Conservation (phyloP, 2,329 filamentous ascomycete genomes). For the Neonectria hederae region DNA sequence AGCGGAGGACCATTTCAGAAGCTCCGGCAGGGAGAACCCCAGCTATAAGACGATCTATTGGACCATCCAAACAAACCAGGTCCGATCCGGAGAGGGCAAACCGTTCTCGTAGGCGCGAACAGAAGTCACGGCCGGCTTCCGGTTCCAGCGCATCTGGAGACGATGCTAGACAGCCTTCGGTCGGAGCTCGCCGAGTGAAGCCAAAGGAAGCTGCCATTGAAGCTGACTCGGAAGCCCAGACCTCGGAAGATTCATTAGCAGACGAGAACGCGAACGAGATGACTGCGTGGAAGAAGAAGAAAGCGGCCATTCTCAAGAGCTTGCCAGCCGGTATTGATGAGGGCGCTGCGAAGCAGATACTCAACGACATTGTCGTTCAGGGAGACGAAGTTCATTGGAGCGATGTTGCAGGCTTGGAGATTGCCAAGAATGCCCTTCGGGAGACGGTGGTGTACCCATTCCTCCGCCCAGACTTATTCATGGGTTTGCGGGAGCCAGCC, state of each 20-base stretch:
- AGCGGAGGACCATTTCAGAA: constrained; percentile 32
- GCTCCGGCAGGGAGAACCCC: constrained; percentile 27
- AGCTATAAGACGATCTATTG: constrained; percentile 25
- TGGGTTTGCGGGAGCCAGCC: constrained; percentile 92
- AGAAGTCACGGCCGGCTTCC: constrained; percentile 31
- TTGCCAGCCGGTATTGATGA: constrained; percentile 85
- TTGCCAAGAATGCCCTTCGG: constrained; percentile 90
- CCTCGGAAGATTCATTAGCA: constrained; percentile 55
- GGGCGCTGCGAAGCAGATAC: constrained; percentile 84
- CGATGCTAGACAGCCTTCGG: constrained; percentile 32
- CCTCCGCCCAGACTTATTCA: constrained; percentile 92
- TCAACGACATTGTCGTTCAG: constrained; percentile 94
- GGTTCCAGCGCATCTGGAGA: constrained; percentile 43
- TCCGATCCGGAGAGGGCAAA: constrained; percentile 29
- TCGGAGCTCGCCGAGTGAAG: constrained; percentile 42
- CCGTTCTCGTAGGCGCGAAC: constrained; percentile 35
- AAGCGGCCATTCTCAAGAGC: constrained; percentile 75
- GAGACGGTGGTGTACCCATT: constrained; percentile 98
- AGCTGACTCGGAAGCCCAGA: constrained; percentile 58
- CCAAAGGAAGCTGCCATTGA: constrained; percentile 48
- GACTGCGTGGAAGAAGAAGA: constrained; percentile 68
- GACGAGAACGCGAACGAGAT: constrained; percentile 53
- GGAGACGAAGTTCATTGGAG: constrained; percentile 96
- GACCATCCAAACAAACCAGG: constrained; percentile 25
- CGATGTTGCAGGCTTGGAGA: constrained; percentile 89